A percentile compares a stretch with the other conserved stretches of the same genome.
Conservation (phyloP, 2,329 filamentous ascomycete species). For the Botrytis paeoniae region DNA sequence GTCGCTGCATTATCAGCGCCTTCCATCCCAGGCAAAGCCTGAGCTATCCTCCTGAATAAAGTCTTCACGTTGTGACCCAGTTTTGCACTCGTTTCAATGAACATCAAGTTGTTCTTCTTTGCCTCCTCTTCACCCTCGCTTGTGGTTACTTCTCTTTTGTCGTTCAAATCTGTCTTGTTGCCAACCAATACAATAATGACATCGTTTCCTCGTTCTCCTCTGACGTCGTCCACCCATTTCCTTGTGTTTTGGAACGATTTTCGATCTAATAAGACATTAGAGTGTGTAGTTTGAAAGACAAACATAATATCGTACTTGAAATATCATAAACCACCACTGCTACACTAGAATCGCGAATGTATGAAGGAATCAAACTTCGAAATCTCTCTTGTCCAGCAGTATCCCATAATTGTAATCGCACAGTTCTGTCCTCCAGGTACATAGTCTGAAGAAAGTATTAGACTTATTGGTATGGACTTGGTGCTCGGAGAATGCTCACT, state of each 20-base stretch:
- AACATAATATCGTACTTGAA: slow-evolving; percentile 60
- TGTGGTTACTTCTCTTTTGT: slow-evolving; percentile 96
- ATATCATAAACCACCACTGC: slow-evolving; percentile 99
- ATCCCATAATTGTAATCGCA: slow-evolving; percentile 96
- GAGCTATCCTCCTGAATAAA: slow-evolving; percentile 95
- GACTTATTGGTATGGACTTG: slow-evolving; percentile 17
- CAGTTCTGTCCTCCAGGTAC: slow-evolving; percentile 98
- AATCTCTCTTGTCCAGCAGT: slow-evolving; percentile 97
- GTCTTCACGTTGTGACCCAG: slow-evolving; percentile 97
- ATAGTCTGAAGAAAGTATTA: slow-evolving; percentile 65
- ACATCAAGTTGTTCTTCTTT: slow-evolving; percentile 97
- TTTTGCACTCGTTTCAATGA: slow-evolving; percentile 98
- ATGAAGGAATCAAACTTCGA: slow-evolving; percentile 93
- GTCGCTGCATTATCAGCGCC: slow-evolving; percentile 74
- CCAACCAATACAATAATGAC: slow-evolving; percentile 98
- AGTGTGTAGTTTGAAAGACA: background rate
- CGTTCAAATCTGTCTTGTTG: slow-evolving; percentile 98
- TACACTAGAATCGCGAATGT: slow-evolving; percentile 96
- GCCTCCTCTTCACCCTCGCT: slow-evolving; percentile 96
- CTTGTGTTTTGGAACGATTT: slow-evolving; percentile 98
- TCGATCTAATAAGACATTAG: slow-evolving; percentile 54
- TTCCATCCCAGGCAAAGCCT: slow-evolving; percentile 97
- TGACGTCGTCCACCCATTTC: slow-evolving; percentile 99
- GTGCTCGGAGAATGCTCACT: slow-evolving; percentile 49
- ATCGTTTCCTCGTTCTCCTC: slow-evolving; percentile 94